Evolutionary conservation across 1,284 basidiomycete genomes (phyloP), one percentile per base, ranked within the genome.

Genomic region (Ganoderma lucidum): DNA sequence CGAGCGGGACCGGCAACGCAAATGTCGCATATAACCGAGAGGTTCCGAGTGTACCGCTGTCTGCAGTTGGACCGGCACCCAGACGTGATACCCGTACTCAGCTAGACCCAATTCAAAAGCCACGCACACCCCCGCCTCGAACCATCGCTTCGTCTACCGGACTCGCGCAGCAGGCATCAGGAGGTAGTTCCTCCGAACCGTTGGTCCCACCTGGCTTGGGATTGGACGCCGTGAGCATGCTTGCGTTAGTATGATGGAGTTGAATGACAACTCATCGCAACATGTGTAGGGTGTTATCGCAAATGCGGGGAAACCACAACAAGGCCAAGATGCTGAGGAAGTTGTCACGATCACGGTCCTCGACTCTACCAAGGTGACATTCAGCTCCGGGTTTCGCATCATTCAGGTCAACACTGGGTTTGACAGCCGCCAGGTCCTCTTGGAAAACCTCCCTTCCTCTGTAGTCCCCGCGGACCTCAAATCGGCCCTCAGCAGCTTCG

Each of bases 341-440:
- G 66, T 60, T 10, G 62, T 77, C 0, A 70, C 65, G 0, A 55
- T 79, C 12, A 65, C 66, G 4, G 73, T 80, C 30, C 65, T 79
- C 10, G 79, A 81, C 23, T 68, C 75, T 3, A 76, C 74, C 2
- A 77, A 78, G 65, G 83, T 82, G 23, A 81, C 74, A 15, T 79
- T 85, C 41, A 81, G 80, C 39, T 72, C 78, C 1, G 84, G 84
- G 0, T 84, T 85, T 51, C 77, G 77, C 2, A 78, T 86, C 4
- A 66, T 74, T 19, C 76, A 80, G 0, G 74, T 86, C 28, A 63
- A 71, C 17, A 86, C 85, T 0, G 82, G 80, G 6, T 85, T 85
- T 35, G 85, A 86, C 56, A 82, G 82, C 10, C 80, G 78, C n/a
- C 80, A 81, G 74, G 75, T 86, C n/a, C 69, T 81, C 35, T 64